These are phyloP conservation scores for Ploettnerulaceae sp. DNA, from an alignment of 2,329 filamentous ascomycete genomes.

Conservation along the genomic window DNA sequence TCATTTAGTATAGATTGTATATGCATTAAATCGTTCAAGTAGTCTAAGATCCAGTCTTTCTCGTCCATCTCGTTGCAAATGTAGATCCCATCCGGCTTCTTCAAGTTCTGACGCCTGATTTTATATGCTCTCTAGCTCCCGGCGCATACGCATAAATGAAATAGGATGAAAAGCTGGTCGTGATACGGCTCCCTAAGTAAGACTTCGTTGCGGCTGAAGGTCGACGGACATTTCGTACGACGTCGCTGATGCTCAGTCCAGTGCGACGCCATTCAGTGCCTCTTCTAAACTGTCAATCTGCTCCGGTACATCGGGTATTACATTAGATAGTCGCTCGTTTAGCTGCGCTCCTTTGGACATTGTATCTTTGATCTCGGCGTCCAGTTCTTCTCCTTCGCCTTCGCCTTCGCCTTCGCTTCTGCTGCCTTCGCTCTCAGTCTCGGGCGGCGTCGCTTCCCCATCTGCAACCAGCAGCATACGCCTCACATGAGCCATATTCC, in stretches of 20 bases:
- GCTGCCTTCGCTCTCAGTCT: conserved; percentile 30
- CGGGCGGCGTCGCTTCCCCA: conserved; percentile 32
- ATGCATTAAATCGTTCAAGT: too few species aligned
- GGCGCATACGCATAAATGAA: too few species aligned
- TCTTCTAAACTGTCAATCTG: conserved; percentile 28
- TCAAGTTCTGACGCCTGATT: too few species aligned
- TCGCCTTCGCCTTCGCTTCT: conserved; percentile 23
- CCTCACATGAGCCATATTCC: conserved; percentile 31
- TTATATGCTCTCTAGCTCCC: too few species aligned
- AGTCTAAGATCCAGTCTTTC: too few species aligned
- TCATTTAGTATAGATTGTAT: too few species aligned
- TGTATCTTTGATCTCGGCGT: conserved; percentile 15
- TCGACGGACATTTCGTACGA: background rate
- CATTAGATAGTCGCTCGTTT: conserved; percentile 20
- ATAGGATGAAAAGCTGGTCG: background rate
- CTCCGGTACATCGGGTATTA: conserved; percentile 18
- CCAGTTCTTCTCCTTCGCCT: conserved; percentile 18
- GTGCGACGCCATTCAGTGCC: conserved; percentile 31
- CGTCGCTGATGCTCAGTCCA: conserved; percentile 29
- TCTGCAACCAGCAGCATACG: conserved; percentile 17
- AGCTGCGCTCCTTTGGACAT: conserved; percentile 20
- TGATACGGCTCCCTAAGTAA: background rate
- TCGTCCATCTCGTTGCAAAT: too few species aligned
- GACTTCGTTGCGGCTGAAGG: too few species aligned
- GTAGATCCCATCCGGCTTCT: too few species aligned